phyloP scores from a whole-genome alignment of 345 rosid genomes.

The Garcia nutans region DNA sequence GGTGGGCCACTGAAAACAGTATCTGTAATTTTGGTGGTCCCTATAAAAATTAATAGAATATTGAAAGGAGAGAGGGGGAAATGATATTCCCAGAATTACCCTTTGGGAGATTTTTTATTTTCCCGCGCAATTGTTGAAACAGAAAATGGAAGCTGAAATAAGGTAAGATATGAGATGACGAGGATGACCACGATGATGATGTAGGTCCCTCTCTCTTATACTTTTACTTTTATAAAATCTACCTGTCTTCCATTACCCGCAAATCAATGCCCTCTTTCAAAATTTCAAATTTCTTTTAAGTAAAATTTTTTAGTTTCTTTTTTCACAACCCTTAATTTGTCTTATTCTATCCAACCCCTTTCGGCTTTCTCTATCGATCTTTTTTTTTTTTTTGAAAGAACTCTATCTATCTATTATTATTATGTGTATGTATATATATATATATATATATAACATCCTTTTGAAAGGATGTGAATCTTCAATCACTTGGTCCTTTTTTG shows the following conservation, averaged over 20 bases:
- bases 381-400: too few relatives aligned
- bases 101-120: background rate
- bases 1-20: too few relatives aligned
- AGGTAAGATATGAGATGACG: constrained; percentile 24
- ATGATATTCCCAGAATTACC: constrained; percentile 8
- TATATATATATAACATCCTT: background rate
- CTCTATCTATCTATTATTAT: too few relatives aligned
- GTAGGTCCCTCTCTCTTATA: constrained; percentile 19
- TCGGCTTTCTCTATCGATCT: background rate
- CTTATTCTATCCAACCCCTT: background rate
- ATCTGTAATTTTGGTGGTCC: too few relatives aligned
- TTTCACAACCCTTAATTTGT: background rate
- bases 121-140: constrained; percentile 26
- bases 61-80: background rate
- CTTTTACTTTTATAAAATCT: constrained; percentile 33
- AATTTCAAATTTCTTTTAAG: background rate
- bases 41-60: too few relatives aligned
- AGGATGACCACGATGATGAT: constrained; percentile 20
- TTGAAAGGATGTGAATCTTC: background rate
- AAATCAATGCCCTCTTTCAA: constrained; percentile 39
- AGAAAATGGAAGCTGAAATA: background rate
- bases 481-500: background rate
- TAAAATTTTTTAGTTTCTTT: background rate
- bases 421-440: too few relatives aligned
- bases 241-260: constrained; percentile 66